Evolutionary conservation across 192 early-diverging fungal genomes (phyloP).

Genomic region (Chytriomyces hyalinus): DNA sequence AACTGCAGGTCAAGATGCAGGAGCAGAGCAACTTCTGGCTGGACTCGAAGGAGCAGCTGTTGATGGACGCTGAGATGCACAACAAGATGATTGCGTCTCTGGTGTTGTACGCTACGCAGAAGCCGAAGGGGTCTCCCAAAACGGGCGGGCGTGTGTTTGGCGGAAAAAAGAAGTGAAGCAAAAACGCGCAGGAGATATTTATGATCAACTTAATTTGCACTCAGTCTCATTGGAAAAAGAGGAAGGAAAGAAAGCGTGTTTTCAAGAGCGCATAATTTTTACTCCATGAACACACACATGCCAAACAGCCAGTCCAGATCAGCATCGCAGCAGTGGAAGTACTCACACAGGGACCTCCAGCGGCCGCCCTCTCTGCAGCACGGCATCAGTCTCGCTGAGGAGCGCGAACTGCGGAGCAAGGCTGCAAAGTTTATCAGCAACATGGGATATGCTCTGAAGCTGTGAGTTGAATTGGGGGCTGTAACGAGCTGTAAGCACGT

Average conservation of each 20-base stretch:
- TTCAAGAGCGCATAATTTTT: no score
- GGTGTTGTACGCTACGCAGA: constrained; percentile 63
- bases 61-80: constrained; percentile 70
- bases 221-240: no score
- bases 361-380: neutral
- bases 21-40: constrained; percentile 64
- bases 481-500: neutral
- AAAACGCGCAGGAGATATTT: no score
- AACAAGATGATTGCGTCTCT: constrained; percentile 69
- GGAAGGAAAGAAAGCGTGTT: no score
- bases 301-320: no score
- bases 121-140: constrained; percentile 33
- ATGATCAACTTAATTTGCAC: no score
- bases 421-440: constrained; percentile 14
- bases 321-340: neutral
- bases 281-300: no score
- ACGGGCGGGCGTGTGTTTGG: no score
- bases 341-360: neutral
- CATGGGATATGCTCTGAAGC: constrained; percentile 14
- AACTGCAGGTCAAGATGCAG: constrained; percentile 51
- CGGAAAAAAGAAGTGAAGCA: no score
- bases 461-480: constrained; percentile 3
- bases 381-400: neutral
- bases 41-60: constrained; percentile 63
- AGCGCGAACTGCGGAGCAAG: constrained; percentile 18